Conservation (phyloP, 2,329 filamentous ascomycete genomes). For the Colletotrichum graminicola region DNA sequence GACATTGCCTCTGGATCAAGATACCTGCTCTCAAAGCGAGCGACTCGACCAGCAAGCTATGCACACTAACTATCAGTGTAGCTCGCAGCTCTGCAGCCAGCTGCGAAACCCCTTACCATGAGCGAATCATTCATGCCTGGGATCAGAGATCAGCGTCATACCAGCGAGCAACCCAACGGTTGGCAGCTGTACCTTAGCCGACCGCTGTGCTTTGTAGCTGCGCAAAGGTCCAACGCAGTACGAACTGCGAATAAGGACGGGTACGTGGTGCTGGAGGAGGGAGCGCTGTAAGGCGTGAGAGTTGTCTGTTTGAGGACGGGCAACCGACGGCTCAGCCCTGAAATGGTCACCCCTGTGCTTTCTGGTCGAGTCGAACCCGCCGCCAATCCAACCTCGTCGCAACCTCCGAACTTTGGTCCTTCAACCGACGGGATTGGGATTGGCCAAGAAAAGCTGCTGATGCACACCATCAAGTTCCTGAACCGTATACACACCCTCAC, state of each 20-base stretch:
- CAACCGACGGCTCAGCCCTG: slow-evolving; percentile 5
- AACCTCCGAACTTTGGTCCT: slow-evolving; percentile 19
- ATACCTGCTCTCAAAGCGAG: slow-evolving; percentile 5
- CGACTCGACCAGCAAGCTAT: neutral
- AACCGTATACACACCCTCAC: slow-evolving; percentile 27
- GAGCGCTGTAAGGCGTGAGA: neutral
- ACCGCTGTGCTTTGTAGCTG: slow-evolving; percentile 6
- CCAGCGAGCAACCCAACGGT: neutral
- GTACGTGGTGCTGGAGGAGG: neutral
- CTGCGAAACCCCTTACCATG: slow-evolving; percentile 13
- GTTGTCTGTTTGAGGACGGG: slow-evolving; percentile 5
- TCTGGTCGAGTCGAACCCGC: slow-evolving; percentile 14
- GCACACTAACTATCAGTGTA: neutral
- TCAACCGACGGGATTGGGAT: slow-evolving; percentile 34
- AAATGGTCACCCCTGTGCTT: neutral
- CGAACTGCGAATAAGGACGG: neutral
- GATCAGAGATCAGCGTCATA: slow-evolving; percentile 20
- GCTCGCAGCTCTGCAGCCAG: slow-evolving; percentile 18
- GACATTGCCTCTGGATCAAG: slow-evolving; percentile 18
- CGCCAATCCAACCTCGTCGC: slow-evolving; percentile 23
- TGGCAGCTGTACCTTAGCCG: slow-evolving; percentile 20
- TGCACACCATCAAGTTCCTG: slow-evolving; percentile 36
- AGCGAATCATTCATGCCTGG: slow-evolving; percentile 8
- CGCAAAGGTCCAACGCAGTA: neutral
- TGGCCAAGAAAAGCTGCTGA: slow-evolving; percentile 38